Percentiles rank a stretch among this genome's conserved stretches.
These are phyloP conservation scores for Mallotus repandus DNA, from an alignment of 441 rosid species.

Conservation along the genomic window DNA sequence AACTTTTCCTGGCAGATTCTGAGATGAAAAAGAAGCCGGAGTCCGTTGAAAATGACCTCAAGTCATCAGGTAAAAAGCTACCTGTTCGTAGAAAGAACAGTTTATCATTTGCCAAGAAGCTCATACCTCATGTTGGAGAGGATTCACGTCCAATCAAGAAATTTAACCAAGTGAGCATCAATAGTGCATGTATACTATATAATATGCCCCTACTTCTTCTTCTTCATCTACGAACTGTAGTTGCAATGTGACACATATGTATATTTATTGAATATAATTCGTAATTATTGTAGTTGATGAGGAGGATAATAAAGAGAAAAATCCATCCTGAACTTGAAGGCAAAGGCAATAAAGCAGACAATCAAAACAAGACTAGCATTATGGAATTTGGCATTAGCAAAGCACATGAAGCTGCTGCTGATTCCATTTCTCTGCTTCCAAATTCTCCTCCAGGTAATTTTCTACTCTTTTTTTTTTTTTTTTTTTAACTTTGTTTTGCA, in stretches of 20 bases:
- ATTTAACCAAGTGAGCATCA: conserved; percentile 48
- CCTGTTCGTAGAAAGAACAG: conserved; percentile 32
- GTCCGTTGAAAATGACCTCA: conserved; percentile 15
- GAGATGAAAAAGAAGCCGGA: conserved; percentile 35
- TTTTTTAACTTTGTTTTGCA: neutral
- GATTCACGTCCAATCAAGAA: conserved; percentile 68
- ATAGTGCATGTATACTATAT: no score
- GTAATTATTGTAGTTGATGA: conserved; percentile 53
- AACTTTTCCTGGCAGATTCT: conserved; percentile 70
- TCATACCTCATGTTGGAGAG: conserved; percentile 50
- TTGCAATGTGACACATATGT: neutral
- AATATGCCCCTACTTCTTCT: no score
- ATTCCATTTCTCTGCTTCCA: conserved; percentile 51
- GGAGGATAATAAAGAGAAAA: conserved; percentile 80
- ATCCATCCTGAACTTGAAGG: conserved; percentile 78
- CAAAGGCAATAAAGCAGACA: conserved; percentile 32
- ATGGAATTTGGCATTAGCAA: conserved; percentile 20
- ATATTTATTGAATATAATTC: neutral
- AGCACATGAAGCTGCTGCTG: conserved; percentile 31
- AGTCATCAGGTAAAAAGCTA: conserved; percentile 29
- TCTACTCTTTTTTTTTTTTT: neutral
- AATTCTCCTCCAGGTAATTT: conserved; percentile 40
- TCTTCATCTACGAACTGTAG: neutral
- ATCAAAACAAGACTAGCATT: conserved; percentile 25
- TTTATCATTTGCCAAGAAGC: conserved; percentile 55